Base-by-base conservation (phyloP, 352 stramenopile genomes). In the Elongisporangium senticosum region DNA sequence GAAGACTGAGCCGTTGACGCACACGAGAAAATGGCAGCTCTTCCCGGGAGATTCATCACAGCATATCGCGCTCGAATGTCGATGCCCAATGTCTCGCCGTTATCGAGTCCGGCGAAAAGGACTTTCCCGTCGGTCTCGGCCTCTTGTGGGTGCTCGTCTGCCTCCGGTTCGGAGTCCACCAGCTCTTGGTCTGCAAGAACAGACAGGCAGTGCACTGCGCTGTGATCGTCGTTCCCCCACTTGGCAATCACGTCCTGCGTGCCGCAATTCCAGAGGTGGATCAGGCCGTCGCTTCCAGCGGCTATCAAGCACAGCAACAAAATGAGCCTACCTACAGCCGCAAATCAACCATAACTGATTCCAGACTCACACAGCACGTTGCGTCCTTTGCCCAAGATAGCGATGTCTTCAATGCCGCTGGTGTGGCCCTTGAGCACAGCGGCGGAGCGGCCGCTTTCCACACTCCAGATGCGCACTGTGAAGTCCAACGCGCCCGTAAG, bases 401-500 rank as follows among this genome's bases (percentile, higher is more conserved):
- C 78, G 3, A 79, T 59, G 59, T 89, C 79, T 50, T 76, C 68
- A 20, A 93, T 57, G 11, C 80, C 78, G 11, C 83, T 75, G 5
- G 50, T 54, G 61, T 90, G 83, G 51, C 83, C 78, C 40, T 76
- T 78, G 20, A 93, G 55, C 26, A 87, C 72, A 1, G 77, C 79
- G 3, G 73, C 83, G 47, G 80, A 90, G 4, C 58, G 69, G 7
- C 75, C 81, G 4, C 20, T 61, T 19, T 72, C 59, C 0, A 76
- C 55, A 39, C 73, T 86, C 80, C 80, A 93, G 33, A 93, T 86
- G 19, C 78, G 74, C 43, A 93, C 62, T 48, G 74, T 87, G 28
- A 89, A 85, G 65, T 93, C 83, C 28, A 89, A 47, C n/a, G 79
- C 87, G 0, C 72, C 78, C 0, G 83, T 89, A 2, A 93, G 73